Evolutionary conservation across 148 eudicot genomes (phyloP), one percentile per base, ranked within the genome.

Genomic region (Hydrangea macrophylla): DNA sequence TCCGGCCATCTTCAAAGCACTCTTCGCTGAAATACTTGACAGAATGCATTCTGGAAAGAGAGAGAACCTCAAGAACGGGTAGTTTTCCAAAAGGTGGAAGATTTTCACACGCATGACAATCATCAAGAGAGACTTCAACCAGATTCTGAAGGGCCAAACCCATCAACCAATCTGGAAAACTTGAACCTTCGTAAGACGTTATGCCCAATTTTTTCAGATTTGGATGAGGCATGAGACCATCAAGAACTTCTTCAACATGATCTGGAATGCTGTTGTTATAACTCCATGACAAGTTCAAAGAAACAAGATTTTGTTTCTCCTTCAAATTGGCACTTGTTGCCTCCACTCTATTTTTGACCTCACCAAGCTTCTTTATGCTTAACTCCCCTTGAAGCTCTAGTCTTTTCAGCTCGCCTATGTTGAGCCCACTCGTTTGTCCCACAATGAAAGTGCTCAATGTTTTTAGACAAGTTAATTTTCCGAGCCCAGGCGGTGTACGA

Each of bases 21-120:
- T 60, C 13, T 3, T 60, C 10, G 17, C 33, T 22, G 9, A 60
- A 60, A 23, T 10, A 60, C 26, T 33, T 60, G 6, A 35, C 7
- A 60, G 63, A 60, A 31, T 18, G 7, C 63, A 60, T 60, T 18
- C 42, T 7, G 0, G 0, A 0, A 1, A 59, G n/a, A 7, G 8
- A 0, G 15, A 60, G 27, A n/a, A 2, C 20, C 1, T 32, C 33
- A 9, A 60, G 26, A 42, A 17, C 32, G 24, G 6, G 17, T 10
- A 60, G 63, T 60, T 60, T 60, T 37, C 63, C 63, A 9, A 60
- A 42, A 35, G 44, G 63, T 22, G 44, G 63, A 31, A 33, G 40
- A 0, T 1, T 15, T 33, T 60, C 44, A 60, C 63, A 60, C 31
- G 36, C 0, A 31, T 11, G 3, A 60, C 63, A 60, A 5, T 0